Evolutionary conservation across 768 basidiomycete species (phyloP).

Genomic region (Neoboletus subvelutipes): DNA sequence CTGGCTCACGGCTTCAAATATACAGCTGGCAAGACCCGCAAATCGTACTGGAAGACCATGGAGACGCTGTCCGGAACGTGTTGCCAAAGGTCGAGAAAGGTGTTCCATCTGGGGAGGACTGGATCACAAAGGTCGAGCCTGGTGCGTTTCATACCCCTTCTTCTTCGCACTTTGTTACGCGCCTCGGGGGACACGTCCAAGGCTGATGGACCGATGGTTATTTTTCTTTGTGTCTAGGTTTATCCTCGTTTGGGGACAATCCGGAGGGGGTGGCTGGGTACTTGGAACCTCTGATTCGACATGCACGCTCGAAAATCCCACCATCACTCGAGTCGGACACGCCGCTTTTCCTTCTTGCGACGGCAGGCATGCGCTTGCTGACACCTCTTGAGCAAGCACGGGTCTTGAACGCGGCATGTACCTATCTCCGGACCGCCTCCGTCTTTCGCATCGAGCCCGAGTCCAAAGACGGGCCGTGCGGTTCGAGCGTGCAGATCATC

Average conservation of each 20-base stretch:
- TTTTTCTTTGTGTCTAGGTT: constrained; percentile 48
- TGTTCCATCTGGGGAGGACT: constrained; percentile 72
- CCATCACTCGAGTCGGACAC: constrained; percentile 83
- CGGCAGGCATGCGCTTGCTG: constrained; percentile 95
- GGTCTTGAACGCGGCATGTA: constrained; percentile 76
- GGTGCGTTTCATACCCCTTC: constrained; percentile 50
- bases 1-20: constrained; percentile 89
- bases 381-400: constrained; percentile 62
- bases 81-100: constrained; percentile 93
- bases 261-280: constrained; percentile 72
- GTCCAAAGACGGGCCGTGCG: constrained; percentile 76
- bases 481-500: constrained; percentile 90
- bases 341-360: constrained; percentile 91
- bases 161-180: not conserved
- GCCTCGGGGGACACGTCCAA: not conserved
- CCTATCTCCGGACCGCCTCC: constrained; percentile 71
- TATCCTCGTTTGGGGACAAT: constrained; percentile 76
- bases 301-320: constrained; percentile 81
- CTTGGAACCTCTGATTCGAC: constrained; percentile 77
- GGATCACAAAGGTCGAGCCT: constrained; percentile 92
- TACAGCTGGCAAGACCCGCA: constrained; percentile 94
- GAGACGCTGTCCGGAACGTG: constrained; percentile 46
- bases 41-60: constrained; percentile 51
- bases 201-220: not conserved
- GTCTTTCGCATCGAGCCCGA: constrained; percentile 72